These are phyloP conservation scores for Zymoseptoria ardabiliae DNA, from an alignment of 2,329 filamentous ascomycete genomes.

Conservation along the genomic window DNA sequence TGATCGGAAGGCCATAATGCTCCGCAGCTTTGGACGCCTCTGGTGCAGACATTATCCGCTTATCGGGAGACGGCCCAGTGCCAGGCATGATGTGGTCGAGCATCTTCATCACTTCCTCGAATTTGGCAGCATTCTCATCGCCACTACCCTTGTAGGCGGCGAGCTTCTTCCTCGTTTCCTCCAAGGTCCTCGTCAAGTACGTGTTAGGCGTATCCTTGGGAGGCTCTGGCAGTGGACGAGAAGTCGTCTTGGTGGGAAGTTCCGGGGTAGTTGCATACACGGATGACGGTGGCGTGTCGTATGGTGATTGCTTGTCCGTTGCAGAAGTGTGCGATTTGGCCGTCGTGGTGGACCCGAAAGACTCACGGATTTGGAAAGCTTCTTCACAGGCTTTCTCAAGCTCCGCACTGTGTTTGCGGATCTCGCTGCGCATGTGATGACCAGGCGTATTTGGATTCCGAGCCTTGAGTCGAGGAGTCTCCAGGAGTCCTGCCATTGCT, in stretches of 20 bases:
- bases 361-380: slow-evolving; percentile 67
- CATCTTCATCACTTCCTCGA: slow-evolving; percentile 51
- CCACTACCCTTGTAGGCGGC: slow-evolving; percentile 44
- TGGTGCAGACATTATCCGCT: slow-evolving; percentile 44
- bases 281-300: slow-evolving; percentile 33
- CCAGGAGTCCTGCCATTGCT: slow-evolving; percentile 11
- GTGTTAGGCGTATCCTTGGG: slow-evolving; percentile 43
- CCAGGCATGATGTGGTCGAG: slow-evolving; percentile 31
- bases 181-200: slow-evolving; percentile 48
- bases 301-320: slow-evolving; percentile 25
- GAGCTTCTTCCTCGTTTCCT: slow-evolving; percentile 52
- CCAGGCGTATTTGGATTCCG: slow-evolving; percentile 38
- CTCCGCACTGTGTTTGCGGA: slow-evolving; percentile 74
- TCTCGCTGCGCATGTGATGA: slow-evolving; percentile 63
- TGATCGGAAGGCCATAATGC: slow-evolving; percentile 39
- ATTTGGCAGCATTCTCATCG: slow-evolving; percentile 42
- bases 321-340: slow-evolving; percentile 35
- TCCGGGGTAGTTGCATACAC: slow-evolving; percentile 34
- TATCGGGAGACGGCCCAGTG: slow-evolving; percentile 14
- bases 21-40: slow-evolving; percentile 24
- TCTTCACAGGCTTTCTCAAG: slow-evolving; percentile 87
- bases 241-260: slow-evolving; percentile 19
- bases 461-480: slow-evolving; percentile 27
- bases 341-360: slow-evolving; percentile 45
- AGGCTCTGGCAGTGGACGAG: slow-evolving; percentile 40